Conservation (phyloP, 2,329 filamentous ascomycete genomes). For the Beauveria sp. region DNA sequence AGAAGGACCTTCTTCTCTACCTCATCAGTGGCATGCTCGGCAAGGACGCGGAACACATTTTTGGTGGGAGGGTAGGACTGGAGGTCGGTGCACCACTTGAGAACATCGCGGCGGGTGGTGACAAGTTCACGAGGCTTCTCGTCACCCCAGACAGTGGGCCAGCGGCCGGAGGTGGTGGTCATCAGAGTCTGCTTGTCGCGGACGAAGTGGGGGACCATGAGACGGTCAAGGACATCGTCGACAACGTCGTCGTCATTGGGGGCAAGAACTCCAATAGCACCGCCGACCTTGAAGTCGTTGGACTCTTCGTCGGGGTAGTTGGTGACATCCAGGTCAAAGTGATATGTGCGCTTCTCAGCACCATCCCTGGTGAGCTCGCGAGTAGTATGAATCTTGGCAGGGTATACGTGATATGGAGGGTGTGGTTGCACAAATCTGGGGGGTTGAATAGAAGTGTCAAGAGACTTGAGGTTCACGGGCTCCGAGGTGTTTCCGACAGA, state of each 20-base stretch:
- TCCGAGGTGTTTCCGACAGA: constrained; percentile 22
- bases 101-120: constrained; percentile 82
- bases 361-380: constrained; percentile 81
- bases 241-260: constrained; percentile 74
- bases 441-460: constrained; percentile 61
- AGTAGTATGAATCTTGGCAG: constrained; percentile 76
- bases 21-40: constrained; percentile 70
- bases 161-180: constrained; percentile 72
- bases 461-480: constrained; percentile 25
- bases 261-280: constrained; percentile 87
- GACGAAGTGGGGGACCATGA: constrained; percentile 73
- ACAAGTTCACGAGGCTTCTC: constrained; percentile 78
- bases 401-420: constrained; percentile 84
- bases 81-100: constrained; percentile 93
- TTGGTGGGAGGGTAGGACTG: constrained; percentile 91
- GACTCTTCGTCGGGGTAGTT: constrained; percentile 81
- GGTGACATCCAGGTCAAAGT: constrained; percentile 95
- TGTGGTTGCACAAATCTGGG: constrained; percentile 91
- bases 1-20: constrained; percentile 84
- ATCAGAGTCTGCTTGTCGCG: constrained; percentile 78
- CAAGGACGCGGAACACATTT: constrained; percentile 73
- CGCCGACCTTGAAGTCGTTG: constrained; percentile 92
- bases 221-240: constrained; percentile 73
- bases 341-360: constrained; percentile 93
- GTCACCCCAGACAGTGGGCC: constrained; percentile 97